Conservation (phyloP, 768 basidiomycete species). For the Termitomyces eurrhizus region DNA sequence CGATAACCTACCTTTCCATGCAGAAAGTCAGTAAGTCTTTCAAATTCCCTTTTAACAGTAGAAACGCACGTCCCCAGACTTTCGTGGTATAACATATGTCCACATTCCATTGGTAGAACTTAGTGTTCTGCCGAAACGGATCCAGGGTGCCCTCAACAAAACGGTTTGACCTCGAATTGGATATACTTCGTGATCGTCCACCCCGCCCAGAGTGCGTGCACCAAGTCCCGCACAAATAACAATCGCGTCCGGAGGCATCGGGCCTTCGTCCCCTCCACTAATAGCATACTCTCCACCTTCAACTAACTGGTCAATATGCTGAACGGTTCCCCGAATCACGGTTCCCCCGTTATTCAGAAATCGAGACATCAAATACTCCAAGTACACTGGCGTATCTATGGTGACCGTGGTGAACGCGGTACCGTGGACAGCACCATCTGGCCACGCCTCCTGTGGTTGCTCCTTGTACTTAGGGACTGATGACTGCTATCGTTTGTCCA, state of each 20-base stretch:
- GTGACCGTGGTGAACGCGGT: slow-evolving; percentile 57
- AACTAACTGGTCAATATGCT: slow-evolving; percentile 61
- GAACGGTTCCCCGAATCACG: slow-evolving; percentile 47
- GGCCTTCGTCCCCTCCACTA: slow-evolving; percentile 13
- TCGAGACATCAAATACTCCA: slow-evolving; percentile 57
- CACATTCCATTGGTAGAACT: slow-evolving; percentile 36
- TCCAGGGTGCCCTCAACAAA: slow-evolving; percentile 58
- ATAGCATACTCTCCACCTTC: slow-evolving; percentile 43
- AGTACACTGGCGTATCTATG: slow-evolving; percentile 59
- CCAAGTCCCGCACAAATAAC: slow-evolving; percentile 70
- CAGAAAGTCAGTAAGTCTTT: background rate
- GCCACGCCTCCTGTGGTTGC: slow-evolving; percentile 30
- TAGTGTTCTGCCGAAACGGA: slow-evolving; percentile 47
- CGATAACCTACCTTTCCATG: slow-evolving; percentile 32
- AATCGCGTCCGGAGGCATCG: slow-evolving; percentile 42
- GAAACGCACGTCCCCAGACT: slow-evolving; percentile 42
- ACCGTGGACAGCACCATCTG: slow-evolving; percentile 35
- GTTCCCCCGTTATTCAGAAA: slow-evolving; percentile 56
- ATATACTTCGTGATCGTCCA: slow-evolving; percentile 66
- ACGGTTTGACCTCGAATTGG: slow-evolving; percentile 82
- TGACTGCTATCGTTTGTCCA: background rate
- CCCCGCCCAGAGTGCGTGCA: slow-evolving; percentile 65
- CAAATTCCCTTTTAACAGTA: background rate
- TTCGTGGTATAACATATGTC: slow-evolving; percentile 60
- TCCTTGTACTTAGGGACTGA: slow-evolving; percentile 20